Percentiles rank a stretch among this genome's conserved stretches.
These are phyloP conservation scores for Malus hybrid DNA, from an alignment of 331 rosid genomes.

Conservation along the genomic window DNA sequence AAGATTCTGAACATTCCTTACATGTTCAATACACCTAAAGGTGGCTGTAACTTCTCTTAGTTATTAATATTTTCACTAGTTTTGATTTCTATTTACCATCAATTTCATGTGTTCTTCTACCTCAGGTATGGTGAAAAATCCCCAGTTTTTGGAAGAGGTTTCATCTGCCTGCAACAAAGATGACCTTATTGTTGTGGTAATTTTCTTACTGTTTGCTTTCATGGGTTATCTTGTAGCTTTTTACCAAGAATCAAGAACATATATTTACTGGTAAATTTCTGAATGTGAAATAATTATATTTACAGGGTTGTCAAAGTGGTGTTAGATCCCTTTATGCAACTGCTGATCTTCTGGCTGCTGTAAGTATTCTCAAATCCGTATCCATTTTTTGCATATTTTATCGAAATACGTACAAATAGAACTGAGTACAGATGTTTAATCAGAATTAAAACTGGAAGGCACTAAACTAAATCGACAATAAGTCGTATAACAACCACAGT, in stretches of 20 bases:
- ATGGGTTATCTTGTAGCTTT: background rate
- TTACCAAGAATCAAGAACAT: background rate
- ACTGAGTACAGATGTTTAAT: too few species aligned
- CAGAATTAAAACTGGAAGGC: too few species aligned
- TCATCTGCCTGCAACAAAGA: constrained; percentile 52
- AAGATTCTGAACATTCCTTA: constrained; percentile 72
- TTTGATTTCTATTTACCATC: background rate
- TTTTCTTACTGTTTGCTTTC: background rate
- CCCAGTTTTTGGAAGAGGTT: constrained; percentile 46
- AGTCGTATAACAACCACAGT: too few species aligned
- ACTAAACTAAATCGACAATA: too few species aligned
- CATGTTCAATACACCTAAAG: constrained; percentile 51
- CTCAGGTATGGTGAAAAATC: constrained; percentile 66
- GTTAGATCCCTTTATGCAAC: constrained; percentile 61
- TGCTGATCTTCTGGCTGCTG: constrained; percentile 48
- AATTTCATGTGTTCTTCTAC: background rate
- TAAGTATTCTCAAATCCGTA: constrained; percentile 27
- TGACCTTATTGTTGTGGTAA: constrained; percentile 71
- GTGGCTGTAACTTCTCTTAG: constrained; percentile 10
- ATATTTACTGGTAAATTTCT: background rate
- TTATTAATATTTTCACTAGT: background rate
- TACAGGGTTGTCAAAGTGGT: constrained; percentile 75
- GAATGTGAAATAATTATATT: background rate
- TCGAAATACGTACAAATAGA: background rate
- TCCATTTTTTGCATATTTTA: background rate